Conservation (phyloP, 1,284 basidiomycete species). For the Ceratobasidium sp. region DNA sequence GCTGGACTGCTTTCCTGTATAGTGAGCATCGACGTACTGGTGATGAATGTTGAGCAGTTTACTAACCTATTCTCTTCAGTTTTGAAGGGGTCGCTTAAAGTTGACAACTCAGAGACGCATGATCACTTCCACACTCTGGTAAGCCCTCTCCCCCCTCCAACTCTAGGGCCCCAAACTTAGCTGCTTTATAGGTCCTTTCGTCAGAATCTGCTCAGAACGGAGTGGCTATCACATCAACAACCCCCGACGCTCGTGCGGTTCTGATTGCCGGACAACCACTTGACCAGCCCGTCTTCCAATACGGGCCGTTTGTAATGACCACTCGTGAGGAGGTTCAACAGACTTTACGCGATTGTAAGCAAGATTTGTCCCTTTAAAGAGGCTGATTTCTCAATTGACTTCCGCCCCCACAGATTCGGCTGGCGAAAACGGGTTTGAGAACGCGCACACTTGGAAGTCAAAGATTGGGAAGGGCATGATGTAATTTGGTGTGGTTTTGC, state of each 20-base stretch:
- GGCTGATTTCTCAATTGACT: background rate
- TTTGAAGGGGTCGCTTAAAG: slow-evolving; percentile 72
- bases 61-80: slow-evolving; percentile 60
- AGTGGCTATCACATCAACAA: slow-evolving; percentile 55
- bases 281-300: slow-evolving; percentile 88
- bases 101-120: slow-evolving; percentile 66
- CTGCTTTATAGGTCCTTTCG: slow-evolving; percentile 54
- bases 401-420: slow-evolving; percentile 70
- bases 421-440: slow-evolving; percentile 90
- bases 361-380: background rate
- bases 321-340: slow-evolving; percentile 82
- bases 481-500: slow-evolving; percentile 1
- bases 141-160: background rate
- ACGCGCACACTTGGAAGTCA: slow-evolving; percentile 88
- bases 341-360: slow-evolving; percentile 84
- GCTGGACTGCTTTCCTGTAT: slow-evolving; percentile 88
- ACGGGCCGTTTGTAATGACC: slow-evolving; percentile 89
- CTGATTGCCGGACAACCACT: slow-evolving; percentile 87
- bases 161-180: background rate
- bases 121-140: slow-evolving; percentile 81
- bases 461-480: slow-evolving; percentile 69
- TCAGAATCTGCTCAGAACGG: slow-evolving; percentile 55
- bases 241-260: slow-evolving; percentile 50
- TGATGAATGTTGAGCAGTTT: background rate
- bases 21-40: slow-evolving; percentile 62